These are phyloP conservation scores for Macrocybe gigantea DNA, from an alignment of 768 basidiomycete genomes.

Conservation along the genomic window DNA sequence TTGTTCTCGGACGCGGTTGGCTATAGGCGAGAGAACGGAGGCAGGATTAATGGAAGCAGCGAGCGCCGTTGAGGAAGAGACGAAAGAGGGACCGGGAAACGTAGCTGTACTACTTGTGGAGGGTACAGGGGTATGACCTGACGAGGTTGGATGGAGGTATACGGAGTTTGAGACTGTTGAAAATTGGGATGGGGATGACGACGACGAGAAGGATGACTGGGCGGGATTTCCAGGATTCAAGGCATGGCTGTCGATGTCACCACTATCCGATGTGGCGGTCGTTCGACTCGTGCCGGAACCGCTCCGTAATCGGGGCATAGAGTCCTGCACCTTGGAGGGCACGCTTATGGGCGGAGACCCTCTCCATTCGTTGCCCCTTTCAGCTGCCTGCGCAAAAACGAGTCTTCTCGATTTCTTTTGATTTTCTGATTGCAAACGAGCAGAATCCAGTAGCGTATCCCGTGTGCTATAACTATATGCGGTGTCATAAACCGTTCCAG, in stretches of 20 bases:
- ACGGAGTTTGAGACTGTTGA: slow-evolving; percentile 39
- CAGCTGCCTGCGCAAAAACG: slow-evolving; percentile 69
- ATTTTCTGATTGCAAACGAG: slow-evolving; percentile 69
- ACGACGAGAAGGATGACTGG: slow-evolving; percentile 39
- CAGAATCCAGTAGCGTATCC: slow-evolving; percentile 77
- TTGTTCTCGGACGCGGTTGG: slow-evolving; percentile 72
- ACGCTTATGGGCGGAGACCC: slow-evolving; percentile 32
- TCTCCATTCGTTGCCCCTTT: slow-evolving; percentile 59
- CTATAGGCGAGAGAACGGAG: slow-evolving; percentile 68
- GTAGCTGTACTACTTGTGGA: slow-evolving; percentile 25
- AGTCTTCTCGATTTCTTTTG: slow-evolving; percentile 72
- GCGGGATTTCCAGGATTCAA: slow-evolving; percentile 27
- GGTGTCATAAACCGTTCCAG: slow-evolving; percentile 1
- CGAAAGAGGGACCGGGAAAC: slow-evolving; percentile 24
- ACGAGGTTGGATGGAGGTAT: slow-evolving; percentile 24
- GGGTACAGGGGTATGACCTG: slow-evolving; percentile 19
- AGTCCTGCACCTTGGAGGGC: slow-evolving; percentile 38
- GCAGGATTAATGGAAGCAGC: slow-evolving; percentile 27
- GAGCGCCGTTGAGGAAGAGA: slow-evolving; percentile 27
- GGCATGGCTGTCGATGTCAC: slow-evolving; percentile 47
- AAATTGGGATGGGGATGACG: slow-evolving; percentile 60
- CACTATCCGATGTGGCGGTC: slow-evolving; percentile 70
- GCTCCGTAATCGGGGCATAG: slow-evolving; percentile 60
- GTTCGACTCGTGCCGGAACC: slow-evolving; percentile 72
- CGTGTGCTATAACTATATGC: slow-evolving; percentile 57